Conservation (phyloP, 2,329 filamentous ascomycete genomes). For the Sarocladium brachiariae region DNA sequence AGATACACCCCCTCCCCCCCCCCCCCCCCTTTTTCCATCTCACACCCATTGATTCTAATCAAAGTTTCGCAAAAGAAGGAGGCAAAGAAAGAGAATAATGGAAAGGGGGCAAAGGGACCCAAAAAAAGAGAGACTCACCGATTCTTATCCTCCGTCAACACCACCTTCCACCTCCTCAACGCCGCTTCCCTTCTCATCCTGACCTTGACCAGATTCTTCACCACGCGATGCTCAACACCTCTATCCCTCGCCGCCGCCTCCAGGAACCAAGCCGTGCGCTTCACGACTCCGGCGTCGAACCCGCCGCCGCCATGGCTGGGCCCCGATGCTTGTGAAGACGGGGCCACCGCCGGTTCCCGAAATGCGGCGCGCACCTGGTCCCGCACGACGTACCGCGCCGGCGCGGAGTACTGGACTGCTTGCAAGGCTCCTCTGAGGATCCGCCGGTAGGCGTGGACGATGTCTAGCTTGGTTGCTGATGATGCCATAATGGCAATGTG, state of each 20-base stretch:
- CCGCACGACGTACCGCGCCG: constrained; percentile 56
- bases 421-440: constrained; percentile 61
- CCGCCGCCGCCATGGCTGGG: not conserved
- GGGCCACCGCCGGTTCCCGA: constrained; percentile 29
- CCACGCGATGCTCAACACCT: constrained; percentile 64
- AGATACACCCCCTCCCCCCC: too few relatives aligned
- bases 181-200: constrained; percentile 15
- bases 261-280: constrained; percentile 65
- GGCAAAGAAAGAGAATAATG: not conserved
- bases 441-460: constrained; percentile 61
- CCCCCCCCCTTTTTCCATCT: too few relatives aligned
- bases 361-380: constrained; percentile 56
- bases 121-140: constrained; percentile 17
- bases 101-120: too few relatives aligned
- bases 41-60: too few relatives aligned
- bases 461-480: constrained; percentile 31
- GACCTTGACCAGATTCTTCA: constrained; percentile 57
- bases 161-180: constrained; percentile 16
- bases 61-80: not conserved
- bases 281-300: constrained; percentile 47
- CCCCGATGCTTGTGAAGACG: constrained; percentile 17
- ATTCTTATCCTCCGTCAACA: constrained; percentile 15
- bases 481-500: not conserved
- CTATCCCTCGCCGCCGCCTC: constrained; percentile 53
- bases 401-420: constrained; percentile 65